These are phyloP conservation scores for Macrophomina phaseolina DNA, from an alignment of 2,329 filamentous ascomycete genomes.

Conservation along the genomic window DNA sequence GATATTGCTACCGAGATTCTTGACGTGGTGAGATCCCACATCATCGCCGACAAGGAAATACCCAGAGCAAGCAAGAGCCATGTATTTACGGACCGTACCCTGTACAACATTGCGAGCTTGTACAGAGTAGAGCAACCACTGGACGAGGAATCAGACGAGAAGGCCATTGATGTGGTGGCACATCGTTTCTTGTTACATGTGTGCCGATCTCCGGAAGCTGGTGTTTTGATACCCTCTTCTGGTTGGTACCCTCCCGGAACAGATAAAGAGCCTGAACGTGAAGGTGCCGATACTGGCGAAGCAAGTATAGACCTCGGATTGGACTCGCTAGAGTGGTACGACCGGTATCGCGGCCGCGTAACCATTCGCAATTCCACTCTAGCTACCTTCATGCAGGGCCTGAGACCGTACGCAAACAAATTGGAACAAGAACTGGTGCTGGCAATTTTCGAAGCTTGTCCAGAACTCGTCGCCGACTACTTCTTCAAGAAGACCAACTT, in stretches of 20 bases:
- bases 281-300: slow-evolving; percentile 47
- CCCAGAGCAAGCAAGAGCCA: slow-evolving; percentile 75
- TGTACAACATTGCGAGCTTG: slow-evolving; percentile 65
- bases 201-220: slow-evolving; percentile 75
- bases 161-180: slow-evolving; percentile 68
- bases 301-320: slow-evolving; percentile 67
- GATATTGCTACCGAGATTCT: slow-evolving; percentile 78
- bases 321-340: slow-evolving; percentile 72
- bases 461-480: slow-evolving; percentile 87
- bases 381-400: slow-evolving; percentile 75
- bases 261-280: slow-evolving; percentile 59
- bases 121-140: slow-evolving; percentile 48
- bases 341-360: slow-evolving; percentile 68
- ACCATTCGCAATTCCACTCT: slow-evolving; percentile 81
- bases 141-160: slow-evolving; percentile 55
- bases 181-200: slow-evolving; percentile 77
- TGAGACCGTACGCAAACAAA: slow-evolving; percentile 82
- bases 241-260: slow-evolving; percentile 83
- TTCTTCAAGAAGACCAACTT: slow-evolving; percentile 79
- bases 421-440: slow-evolving; percentile 83
- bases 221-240: slow-evolving; percentile 75
- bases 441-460: slow-evolving; percentile 78
- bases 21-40: slow-evolving; percentile 68
- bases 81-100: slow-evolving; percentile 74
- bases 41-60: slow-evolving; percentile 77